These are phyloP conservation scores for Neurospora pannonica DNA, from an alignment of 495 filamentous ascomycete genomes.

Conservation along the genomic window DNA sequence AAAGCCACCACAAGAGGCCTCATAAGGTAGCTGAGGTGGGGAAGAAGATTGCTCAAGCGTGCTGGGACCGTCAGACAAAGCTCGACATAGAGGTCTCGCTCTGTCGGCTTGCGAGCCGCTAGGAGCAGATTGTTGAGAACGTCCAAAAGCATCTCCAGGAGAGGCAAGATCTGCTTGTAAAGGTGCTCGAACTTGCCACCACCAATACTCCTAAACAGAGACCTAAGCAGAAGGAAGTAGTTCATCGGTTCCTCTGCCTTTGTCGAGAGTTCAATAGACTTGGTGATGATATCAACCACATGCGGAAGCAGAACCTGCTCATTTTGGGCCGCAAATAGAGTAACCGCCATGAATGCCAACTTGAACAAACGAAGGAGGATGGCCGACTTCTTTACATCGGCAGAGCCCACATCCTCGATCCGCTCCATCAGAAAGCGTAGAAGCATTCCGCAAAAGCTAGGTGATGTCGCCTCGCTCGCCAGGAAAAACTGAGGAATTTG, in stretches of 20 bases:
- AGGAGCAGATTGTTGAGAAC: constrained; percentile 89
- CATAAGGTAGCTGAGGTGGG: constrained; percentile 97
- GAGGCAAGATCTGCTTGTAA: constrained; percentile 93
- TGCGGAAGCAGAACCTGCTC: constrained; percentile 92
- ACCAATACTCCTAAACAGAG: constrained; percentile 90
- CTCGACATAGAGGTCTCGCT: constrained; percentile 94
- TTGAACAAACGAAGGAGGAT: constrained; percentile 95
- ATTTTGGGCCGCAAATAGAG: constrained; percentile 86
- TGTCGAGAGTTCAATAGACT: constrained; percentile 90
- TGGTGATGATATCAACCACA: constrained; percentile 90
- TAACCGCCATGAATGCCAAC: constrained; percentile 98
- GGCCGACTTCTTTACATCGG: constrained; percentile 79
- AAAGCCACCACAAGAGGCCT: constrained; percentile 90
- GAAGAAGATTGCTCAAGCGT: constrained; percentile 84
- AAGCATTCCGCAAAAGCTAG: constrained; percentile 96
- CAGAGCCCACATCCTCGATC: constrained; percentile 88
- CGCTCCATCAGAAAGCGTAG: constrained; percentile 93
- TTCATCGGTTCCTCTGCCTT: constrained; percentile 97
- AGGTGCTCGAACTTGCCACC: constrained; percentile 94
- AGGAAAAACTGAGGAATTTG: constrained; percentile 98
- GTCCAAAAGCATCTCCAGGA: constrained; percentile 94
- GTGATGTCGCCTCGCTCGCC: constrained; percentile 93
- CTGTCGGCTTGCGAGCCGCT: constrained; percentile 78
- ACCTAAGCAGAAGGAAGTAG: constrained; percentile 89
- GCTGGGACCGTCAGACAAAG: constrained; percentile 93